phyloP scores from a whole-genome alignment of 768 basidiomycete species.

The Xanthoconium stramineum region DNA sequence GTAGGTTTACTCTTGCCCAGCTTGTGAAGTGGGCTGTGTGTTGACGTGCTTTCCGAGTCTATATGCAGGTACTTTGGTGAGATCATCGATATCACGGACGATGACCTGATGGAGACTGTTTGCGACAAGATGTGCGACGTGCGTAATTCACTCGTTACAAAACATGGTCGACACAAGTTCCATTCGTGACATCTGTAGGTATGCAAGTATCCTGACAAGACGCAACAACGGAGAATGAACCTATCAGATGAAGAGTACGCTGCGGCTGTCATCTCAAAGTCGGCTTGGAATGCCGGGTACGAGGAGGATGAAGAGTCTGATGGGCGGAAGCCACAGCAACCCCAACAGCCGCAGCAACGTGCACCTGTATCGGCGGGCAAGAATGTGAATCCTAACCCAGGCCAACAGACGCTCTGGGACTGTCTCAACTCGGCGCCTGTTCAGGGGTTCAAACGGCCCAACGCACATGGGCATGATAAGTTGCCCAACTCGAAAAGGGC shows the following conservation, averaged over 20 bases:
- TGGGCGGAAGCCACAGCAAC: conserved; percentile 1
- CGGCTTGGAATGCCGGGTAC: conserved; percentile 22
- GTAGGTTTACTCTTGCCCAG: conserved; percentile 36
- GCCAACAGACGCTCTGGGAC: conserved; percentile 23
- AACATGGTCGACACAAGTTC: not conserved
- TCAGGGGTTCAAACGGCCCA: conserved; percentile 28
- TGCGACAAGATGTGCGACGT: conserved; percentile 85
- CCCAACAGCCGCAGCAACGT: not conserved
- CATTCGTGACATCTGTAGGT: conserved; percentile 43
- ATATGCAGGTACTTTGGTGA: conserved; percentile 86
- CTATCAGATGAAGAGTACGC: conserved; percentile 44
- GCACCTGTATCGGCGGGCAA: not conserved
- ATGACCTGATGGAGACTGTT: conserved; percentile 43
- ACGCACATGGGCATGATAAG: conserved; percentile 4
- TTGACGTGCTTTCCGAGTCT: conserved; percentile 36
- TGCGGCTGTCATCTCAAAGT: conserved; percentile 17
- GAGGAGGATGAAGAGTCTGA: conserved; percentile 27
- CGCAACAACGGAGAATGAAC: conserved; percentile 43
- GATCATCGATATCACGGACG: conserved; percentile 47
- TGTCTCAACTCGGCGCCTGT: conserved; percentile 13
- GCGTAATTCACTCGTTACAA: conserved; percentile 21
- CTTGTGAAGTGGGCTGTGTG: not conserved
- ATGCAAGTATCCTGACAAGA: conserved; percentile 76
- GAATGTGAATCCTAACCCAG: not conserved
- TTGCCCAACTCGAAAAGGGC: conserved; percentile 20